Percentiles rank a stretch among this genome's conserved stretches.
These are phyloP conservation scores for Diaporthe helianthi DNA, from an alignment of 2,329 filamentous ascomycete species.

Conservation along the genomic window DNA sequence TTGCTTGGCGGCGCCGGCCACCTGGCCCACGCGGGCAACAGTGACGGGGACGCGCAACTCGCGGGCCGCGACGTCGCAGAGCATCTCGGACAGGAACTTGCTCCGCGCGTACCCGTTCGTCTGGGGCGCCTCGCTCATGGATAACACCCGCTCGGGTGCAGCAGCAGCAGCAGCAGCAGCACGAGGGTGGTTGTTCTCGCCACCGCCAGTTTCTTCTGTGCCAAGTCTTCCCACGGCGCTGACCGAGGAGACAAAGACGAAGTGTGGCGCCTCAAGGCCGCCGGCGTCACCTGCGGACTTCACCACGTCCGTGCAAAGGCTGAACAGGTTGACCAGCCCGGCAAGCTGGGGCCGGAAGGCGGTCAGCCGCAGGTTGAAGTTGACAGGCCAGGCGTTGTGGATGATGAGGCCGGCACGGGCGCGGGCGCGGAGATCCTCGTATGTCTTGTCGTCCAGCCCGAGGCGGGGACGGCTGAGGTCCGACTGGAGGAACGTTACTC, in stretches of 20 bases:
- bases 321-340: background rate
- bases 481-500: conserved; percentile 38
- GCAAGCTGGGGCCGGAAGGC: background rate
- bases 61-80: background rate
- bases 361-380: background rate
- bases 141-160: background rate
- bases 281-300: no score
- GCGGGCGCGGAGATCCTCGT: background rate
- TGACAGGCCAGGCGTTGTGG: background rate
- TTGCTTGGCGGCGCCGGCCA: background rate
- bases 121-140: background rate
- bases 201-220: background rate
- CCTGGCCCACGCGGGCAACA: background rate
- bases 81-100: background rate
- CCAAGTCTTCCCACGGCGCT: background rate
- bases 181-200: no score
- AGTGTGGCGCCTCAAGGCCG: background rate
- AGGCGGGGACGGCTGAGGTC: background rate
- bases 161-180: no score
- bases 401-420: background rate
- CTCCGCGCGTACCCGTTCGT: background rate
- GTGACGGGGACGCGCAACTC: background rate
- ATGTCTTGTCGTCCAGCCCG: background rate
- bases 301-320: no score
- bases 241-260: background rate